These are phyloP conservation scores for Arabidopsis hybrid DNA, from an alignment of 441 rosid species.

Conservation along the genomic window DNA sequence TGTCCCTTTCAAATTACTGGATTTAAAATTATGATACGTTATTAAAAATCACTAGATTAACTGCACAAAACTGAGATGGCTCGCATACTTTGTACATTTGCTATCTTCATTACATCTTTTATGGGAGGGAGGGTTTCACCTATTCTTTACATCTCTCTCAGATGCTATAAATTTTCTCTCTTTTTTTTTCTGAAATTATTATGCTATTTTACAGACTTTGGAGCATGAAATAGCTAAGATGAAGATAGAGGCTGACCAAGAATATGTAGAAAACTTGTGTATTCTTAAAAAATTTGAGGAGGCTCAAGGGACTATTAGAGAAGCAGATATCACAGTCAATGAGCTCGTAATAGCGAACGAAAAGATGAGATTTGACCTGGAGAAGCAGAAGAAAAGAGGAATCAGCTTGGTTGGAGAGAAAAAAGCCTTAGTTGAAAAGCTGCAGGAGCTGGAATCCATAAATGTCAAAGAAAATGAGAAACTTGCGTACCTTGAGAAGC, in stretches of 20 bases:
- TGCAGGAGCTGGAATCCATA: slow-evolving; percentile 65
- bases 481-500: slow-evolving; percentile 68
- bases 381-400: slow-evolving; percentile 61
- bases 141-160: slow-evolving; percentile 9
- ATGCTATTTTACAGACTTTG: slow-evolving; percentile 60
- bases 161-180: slow-evolving; percentile 12
- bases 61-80: too few species aligned
- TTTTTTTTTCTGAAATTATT: slow-evolving; percentile 14
- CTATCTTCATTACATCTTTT: not conserved
- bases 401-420: slow-evolving; percentile 60
- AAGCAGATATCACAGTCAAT: slow-evolving; percentile 89
- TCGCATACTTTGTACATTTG: too few species aligned
- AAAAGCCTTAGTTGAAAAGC: slow-evolving; percentile 58
- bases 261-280: slow-evolving; percentile 74
- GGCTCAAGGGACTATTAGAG: slow-evolving; percentile 88
- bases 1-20: not conserved
- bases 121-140: slow-evolving; percentile 8
- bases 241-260: slow-evolving; percentile 68
- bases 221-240: slow-evolving; percentile 82
- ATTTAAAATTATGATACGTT: too few species aligned
- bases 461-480: slow-evolving; percentile 60
- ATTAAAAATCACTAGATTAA: too few species aligned
- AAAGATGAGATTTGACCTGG: slow-evolving; percentile 70
- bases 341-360: slow-evolving; percentile 84
- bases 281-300: slow-evolving; percentile 85